These are phyloP conservation scores for Talaromyces sp. DNA, from an alignment of 2,329 filamentous ascomycete species.

Conservation along the genomic window DNA sequence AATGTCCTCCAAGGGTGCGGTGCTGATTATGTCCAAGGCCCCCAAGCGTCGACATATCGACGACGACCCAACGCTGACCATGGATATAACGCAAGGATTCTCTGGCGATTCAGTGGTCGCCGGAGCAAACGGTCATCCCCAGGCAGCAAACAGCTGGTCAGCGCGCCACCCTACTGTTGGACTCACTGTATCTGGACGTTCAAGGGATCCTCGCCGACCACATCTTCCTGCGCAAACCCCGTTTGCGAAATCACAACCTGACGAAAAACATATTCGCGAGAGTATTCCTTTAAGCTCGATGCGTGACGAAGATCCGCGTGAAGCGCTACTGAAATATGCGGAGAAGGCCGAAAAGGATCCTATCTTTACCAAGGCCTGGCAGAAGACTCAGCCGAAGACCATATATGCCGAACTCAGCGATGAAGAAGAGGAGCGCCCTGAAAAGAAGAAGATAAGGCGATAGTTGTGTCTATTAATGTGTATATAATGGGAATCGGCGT, in stretches of 20 bases:
- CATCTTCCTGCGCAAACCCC: slow-evolving; percentile 79
- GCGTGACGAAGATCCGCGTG: slow-evolving; percentile 92
- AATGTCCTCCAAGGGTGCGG: slow-evolving; percentile 75
- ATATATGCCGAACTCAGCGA: slow-evolving; percentile 88
- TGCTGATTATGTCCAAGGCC: slow-evolving; percentile 84
- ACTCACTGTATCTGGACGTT: slow-evolving; percentile 70
- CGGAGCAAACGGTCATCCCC: slow-evolving; percentile 64
- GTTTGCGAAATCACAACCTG: slow-evolving; percentile 83
- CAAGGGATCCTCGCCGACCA: slow-evolving; percentile 75
- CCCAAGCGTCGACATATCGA: slow-evolving; percentile 95
- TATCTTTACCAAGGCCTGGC: slow-evolving; percentile 91
- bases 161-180: slow-evolving; percentile 65
- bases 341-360: slow-evolving; percentile 89
- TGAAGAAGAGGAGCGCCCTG: slow-evolving; percentile 63
- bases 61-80: slow-evolving; percentile 82
- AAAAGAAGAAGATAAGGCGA: slow-evolving; percentile 53
- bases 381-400: slow-evolving; percentile 82
- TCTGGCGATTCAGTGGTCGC: slow-evolving; percentile 77
- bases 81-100: slow-evolving; percentile 73
- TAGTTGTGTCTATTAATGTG: slow-evolving; percentile 1
- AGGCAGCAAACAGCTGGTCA: slow-evolving; percentile 61
- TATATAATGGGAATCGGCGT: slow-evolving; percentile 7
- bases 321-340: slow-evolving; percentile 90
- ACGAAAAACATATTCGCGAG: slow-evolving; percentile 81
- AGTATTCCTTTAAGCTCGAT: slow-evolving; percentile 86